Conservation (phyloP, 805 yeast genomes). For the Millerago galiae region DNA sequence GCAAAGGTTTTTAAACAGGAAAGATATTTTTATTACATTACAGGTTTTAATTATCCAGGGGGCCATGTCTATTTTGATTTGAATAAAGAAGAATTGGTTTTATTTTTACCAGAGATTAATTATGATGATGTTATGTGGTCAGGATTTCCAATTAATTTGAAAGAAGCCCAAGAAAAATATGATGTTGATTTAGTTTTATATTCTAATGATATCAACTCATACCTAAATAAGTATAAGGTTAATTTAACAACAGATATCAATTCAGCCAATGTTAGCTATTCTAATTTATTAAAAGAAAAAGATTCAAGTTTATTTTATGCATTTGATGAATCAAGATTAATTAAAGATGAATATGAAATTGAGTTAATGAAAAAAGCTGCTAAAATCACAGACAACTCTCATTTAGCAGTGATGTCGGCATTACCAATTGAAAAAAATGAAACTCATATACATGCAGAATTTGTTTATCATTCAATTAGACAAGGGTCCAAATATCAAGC, state of each 20-base stretch:
- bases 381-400: conserved; percentile 80
- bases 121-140: conserved; percentile 95
- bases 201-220: conserved; percentile 39
- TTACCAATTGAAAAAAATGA: conserved; percentile 82
- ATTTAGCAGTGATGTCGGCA: conserved; percentile 88
- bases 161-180: conserved; percentile 56
- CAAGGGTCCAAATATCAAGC: conserved; percentile 89
- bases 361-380: conserved; percentile 74
- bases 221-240: conserved; percentile 23
- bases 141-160: conserved; percentile 69
- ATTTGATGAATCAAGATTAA: conserved; percentile 78
- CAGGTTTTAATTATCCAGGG: conserved; percentile 81
- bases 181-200: conserved; percentile 83
- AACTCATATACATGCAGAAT: conserved; percentile 93
- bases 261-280: conserved; percentile 30
- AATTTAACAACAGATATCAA: conserved; percentile 52
- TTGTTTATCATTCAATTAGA: conserved; percentile 85
- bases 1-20: conserved; percentile 77
- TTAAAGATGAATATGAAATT: conserved; percentile 81
- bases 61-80: conserved; percentile 58
- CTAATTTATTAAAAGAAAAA: conserved; percentile 33
- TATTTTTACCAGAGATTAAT: conserved; percentile 81
- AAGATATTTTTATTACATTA: conserved; percentile 80
- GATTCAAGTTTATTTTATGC: conserved; percentile 57
- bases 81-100: conserved; percentile 46